These are phyloP conservation scores for Fusarium subglutinans DNA, from an alignment of 2,329 filamentous ascomycete genomes.

Conservation along the genomic window DNA sequence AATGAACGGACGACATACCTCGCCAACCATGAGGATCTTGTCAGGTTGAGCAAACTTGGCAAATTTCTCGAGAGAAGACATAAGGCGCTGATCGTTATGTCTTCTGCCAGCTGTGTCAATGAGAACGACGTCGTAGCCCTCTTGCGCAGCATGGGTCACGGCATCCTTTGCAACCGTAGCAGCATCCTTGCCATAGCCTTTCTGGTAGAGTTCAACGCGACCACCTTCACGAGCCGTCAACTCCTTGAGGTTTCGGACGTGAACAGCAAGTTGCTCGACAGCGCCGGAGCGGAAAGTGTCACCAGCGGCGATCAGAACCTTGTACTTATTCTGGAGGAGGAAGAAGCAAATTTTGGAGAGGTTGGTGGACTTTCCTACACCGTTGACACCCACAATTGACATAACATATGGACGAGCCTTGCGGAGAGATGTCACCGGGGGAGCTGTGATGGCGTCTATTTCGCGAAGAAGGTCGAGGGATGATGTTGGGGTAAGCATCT, in stretches of 20 bases:
- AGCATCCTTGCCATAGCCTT: slow-evolving; percentile 97
- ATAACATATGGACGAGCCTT: slow-evolving; percentile 89
- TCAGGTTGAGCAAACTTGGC: slow-evolving; percentile 95
- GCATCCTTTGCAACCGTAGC: slow-evolving; percentile 95
- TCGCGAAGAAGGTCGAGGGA: slow-evolving; percentile 94
- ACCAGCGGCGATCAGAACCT: slow-evolving; percentile 90
- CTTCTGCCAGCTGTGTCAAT: slow-evolving; percentile 95
- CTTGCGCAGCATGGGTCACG: slow-evolving; percentile 78
- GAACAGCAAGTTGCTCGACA: slow-evolving; percentile 95
- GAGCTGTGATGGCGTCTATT: slow-evolving; percentile 80
- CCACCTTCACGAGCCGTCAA: slow-evolving; percentile 85
- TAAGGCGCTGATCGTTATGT: slow-evolving; percentile 94
- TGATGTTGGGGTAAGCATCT: slow-evolving; percentile 94
- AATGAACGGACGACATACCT: slow-evolving; percentile 48
- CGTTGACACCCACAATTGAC: slow-evolving; percentile 97
- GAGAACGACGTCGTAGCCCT: slow-evolving; percentile 89
- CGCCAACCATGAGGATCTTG: slow-evolving; percentile 96
- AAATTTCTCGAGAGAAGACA: slow-evolving; percentile 97
- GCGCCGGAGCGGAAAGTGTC: slow-evolving; percentile 98
- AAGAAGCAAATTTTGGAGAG: slow-evolving; percentile 99
- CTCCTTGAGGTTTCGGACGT: slow-evolving; percentile 93
- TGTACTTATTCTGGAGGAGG: slow-evolving; percentile 95
- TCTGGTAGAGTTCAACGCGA: slow-evolving; percentile 90
- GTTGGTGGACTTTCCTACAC: slow-evolving; percentile 97
- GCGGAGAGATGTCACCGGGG: slow-evolving; percentile 69